Evolutionary conservation across 192 early-diverging fungal species (phyloP).

Genomic region (Podila clonocystis): DNA sequence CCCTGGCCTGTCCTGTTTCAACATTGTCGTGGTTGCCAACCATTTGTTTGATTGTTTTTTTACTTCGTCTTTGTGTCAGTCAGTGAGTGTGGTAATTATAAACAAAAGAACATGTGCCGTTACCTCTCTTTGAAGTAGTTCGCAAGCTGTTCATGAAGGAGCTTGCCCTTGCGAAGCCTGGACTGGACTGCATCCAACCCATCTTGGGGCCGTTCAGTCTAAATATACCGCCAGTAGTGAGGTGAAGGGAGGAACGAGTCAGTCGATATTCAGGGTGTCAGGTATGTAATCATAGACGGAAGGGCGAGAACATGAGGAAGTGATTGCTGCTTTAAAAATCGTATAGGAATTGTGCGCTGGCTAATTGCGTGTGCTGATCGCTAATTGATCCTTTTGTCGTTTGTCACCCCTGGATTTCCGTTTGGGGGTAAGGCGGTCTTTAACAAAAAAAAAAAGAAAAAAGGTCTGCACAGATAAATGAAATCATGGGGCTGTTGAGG

Average conservation of each 20-base stretch:
- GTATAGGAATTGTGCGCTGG: no score
- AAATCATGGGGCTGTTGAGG: neutral
- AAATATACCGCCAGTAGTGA: constrained; percentile 11
- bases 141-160: constrained; percentile 61
- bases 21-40: no score
- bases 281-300: neutral
- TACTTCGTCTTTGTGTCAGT: no score
- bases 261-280: constrained; percentile 1
- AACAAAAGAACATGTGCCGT: neutral
- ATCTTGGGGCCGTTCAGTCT: constrained; percentile 59
- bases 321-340: neutral
- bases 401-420: no score
- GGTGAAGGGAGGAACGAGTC: neutral
- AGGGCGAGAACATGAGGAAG: neutral
- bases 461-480: no score
- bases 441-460: no score
- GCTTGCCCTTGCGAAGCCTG: constrained; percentile 55
- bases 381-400: no score
- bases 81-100: no score
- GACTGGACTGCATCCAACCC: constrained; percentile 59
- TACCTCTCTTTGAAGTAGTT: constrained; percentile 68
- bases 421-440: no score
- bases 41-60: no score
- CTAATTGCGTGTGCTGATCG: no score
- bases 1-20: no score